These are phyloP conservation scores for Colletotrichum tropicale DNA, from an alignment of 2,329 filamentous ascomycete genomes.

Conservation along the genomic window DNA sequence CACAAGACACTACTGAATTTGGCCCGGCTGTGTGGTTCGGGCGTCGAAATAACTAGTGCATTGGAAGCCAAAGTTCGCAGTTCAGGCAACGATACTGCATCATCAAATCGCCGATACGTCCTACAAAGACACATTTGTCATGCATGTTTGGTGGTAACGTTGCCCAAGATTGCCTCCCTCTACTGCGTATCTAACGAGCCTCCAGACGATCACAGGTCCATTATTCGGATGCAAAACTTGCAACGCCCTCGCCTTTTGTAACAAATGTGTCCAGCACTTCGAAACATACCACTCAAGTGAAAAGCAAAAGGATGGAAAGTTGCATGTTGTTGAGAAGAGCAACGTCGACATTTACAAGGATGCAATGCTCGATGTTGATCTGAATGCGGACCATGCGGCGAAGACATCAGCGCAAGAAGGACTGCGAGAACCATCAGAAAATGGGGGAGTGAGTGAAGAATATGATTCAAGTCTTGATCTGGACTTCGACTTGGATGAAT, in stretches of 20 bases:
- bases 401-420: not conserved
- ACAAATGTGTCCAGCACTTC: not conserved
- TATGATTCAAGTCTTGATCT: not conserved
- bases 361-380: not conserved
- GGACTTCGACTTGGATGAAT: not conserved
- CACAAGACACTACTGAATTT: not conserved
- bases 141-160: not conserved
- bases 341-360: not conserved
- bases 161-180: not conserved
- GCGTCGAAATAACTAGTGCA: not conserved
- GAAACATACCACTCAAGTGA: not conserved
- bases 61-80: fast-evolving
- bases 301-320: not conserved
- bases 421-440: not conserved
- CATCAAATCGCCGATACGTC: not conserved
- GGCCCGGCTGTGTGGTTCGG: not conserved
- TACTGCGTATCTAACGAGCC: not conserved
- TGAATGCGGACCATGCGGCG: not conserved
- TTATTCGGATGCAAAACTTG: not conserved
- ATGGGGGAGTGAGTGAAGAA: not conserved
- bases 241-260: not conserved
- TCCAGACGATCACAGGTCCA: not conserved
- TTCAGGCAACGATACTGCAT: not conserved
- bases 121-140: not conserved
- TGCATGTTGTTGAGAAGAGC: not conserved